Conservation (phyloP, 2,329 filamentous ascomycete species). For the Colletotrichum endophyticum region DNA sequence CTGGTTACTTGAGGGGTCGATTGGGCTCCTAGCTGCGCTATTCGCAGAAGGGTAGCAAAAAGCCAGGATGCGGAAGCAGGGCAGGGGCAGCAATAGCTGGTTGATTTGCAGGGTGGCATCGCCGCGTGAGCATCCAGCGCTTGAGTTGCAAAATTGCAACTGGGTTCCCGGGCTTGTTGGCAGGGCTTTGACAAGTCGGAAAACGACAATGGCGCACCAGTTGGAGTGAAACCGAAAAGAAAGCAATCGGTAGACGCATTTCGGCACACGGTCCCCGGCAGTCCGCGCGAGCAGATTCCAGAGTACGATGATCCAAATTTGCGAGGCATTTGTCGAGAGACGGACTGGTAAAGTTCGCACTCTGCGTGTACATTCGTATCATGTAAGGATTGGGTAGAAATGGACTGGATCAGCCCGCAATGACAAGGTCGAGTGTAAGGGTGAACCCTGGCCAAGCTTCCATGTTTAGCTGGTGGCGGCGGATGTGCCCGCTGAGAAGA, state of each 20-base stretch:
- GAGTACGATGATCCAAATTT: neutral
- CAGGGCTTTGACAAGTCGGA: neutral
- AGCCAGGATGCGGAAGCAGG: neutral
- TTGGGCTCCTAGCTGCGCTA: neutral
- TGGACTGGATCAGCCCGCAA: neutral
- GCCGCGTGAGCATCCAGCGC: neutral
- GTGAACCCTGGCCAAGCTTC: neutral
- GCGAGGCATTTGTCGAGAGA: neutral
- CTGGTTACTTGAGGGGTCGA: neutral
- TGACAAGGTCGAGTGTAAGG: neutral
- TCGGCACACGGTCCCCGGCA: neutral
- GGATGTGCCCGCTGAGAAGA: neutral
- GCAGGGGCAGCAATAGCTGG: neutral
- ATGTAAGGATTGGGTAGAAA: neutral
- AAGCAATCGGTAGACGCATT: neutral
- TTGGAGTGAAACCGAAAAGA: slow-evolving; percentile 8
- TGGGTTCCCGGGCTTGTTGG: neutral
- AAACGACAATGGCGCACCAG: neutral
- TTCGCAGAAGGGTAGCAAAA: neutral
- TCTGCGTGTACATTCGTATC: neutral
- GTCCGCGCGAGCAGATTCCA: slow-evolving; percentile 1
- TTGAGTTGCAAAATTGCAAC: neutral
- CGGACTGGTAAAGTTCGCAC: neutral
- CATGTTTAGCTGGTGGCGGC: neutral
- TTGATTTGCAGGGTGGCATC: neutral